phyloP scores from a whole-genome alignment of 441 rosid genomes.

The Eutrema salsugineum region DNA sequence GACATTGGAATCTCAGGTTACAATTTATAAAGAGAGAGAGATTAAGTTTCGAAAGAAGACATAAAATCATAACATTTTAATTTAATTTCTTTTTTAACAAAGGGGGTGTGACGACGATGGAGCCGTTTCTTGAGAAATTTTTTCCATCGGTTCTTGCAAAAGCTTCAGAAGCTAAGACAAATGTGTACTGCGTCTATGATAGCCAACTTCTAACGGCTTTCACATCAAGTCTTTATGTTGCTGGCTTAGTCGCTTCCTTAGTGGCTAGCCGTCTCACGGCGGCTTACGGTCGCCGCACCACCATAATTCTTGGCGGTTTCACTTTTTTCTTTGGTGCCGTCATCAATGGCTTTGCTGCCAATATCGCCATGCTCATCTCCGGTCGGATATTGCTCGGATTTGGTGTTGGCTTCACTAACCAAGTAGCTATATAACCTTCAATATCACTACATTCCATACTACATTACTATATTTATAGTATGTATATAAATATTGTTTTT shows the following conservation, averaged over 20 bases:
- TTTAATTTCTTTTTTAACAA: background rate
- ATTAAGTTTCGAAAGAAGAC: background rate
- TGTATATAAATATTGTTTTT: too few species aligned
- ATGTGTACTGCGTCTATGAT: conserved; percentile 56
- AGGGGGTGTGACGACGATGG: conserved; percentile 91
- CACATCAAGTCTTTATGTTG: conserved; percentile 74
- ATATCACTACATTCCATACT: background rate
- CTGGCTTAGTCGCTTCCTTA: conserved; percentile 66
- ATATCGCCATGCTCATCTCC: conserved; percentile 62
- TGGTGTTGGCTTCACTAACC: conserved; percentile 89
- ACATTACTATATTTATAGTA: background rate
- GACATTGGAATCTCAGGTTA: conserved; percentile 82
- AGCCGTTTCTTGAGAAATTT: conserved; percentile 68
- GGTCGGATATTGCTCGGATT: conserved; percentile 82
- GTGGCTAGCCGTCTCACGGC: conserved; percentile 61
- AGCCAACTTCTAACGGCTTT: conserved; percentile 64
- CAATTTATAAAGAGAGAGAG: background rate
- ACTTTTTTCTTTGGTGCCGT: conserved; percentile 69
- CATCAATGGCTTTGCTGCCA: conserved; percentile 63
- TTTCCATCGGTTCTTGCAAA: conserved; percentile 61
- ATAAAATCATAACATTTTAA: background rate
- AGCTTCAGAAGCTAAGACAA: conserved; percentile 44
- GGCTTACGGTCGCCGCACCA: conserved; percentile 54
- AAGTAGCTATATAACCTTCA: conserved; percentile 36
- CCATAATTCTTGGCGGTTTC: conserved; percentile 62